These are phyloP conservation scores for Pythium monospermum DNA, from an alignment of 352 stramenopile species.

Conservation along the genomic window DNA sequence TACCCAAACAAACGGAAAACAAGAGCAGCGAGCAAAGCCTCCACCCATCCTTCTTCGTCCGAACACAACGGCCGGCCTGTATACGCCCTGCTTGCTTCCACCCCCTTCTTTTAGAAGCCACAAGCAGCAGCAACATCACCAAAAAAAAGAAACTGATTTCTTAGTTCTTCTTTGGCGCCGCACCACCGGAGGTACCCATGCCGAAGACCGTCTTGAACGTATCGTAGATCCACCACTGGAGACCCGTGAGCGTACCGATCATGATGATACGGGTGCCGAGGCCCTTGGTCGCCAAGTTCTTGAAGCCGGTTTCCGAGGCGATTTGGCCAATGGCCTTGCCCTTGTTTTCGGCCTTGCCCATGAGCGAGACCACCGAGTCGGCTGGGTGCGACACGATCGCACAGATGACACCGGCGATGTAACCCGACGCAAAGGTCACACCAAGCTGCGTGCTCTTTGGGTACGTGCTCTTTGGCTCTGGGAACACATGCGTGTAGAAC, in stretches of 20 bases:
- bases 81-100: no score
- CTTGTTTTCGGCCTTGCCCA: conserved; percentile 90
- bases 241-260: conserved; percentile 94
- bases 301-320: conserved; percentile 66
- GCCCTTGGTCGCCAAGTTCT: conserved; percentile 84
- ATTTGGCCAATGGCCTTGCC: conserved; percentile 89
- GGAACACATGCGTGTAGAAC: conserved; percentile 89
- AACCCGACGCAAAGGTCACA: conserved; percentile 97
- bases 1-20: conserved; percentile 4
- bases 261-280: conserved; percentile 94
- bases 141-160: not conserved
- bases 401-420: conserved; percentile 98
- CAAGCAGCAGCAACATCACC: not conserved
- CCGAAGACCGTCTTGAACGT: conserved; percentile 92
- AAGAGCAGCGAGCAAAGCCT: no score
- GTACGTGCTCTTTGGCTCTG: conserved; percentile 89
- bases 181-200: conserved; percentile 88
- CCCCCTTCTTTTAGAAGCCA: no score
- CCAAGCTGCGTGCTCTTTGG: conserved; percentile 92
- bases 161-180: conserved; percentile 66
- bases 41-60: no score
- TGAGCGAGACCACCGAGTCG: conserved; percentile 98
- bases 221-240: conserved; percentile 97
- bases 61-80: no score
- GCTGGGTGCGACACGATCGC: conserved; percentile 99